Percentiles rank a stretch among this genome's conserved stretches.
These are phyloP conservation scores for Phytopythium helicoides DNA, from an alignment of 352 stramenopile genomes.

Conservation along the genomic window DNA sequence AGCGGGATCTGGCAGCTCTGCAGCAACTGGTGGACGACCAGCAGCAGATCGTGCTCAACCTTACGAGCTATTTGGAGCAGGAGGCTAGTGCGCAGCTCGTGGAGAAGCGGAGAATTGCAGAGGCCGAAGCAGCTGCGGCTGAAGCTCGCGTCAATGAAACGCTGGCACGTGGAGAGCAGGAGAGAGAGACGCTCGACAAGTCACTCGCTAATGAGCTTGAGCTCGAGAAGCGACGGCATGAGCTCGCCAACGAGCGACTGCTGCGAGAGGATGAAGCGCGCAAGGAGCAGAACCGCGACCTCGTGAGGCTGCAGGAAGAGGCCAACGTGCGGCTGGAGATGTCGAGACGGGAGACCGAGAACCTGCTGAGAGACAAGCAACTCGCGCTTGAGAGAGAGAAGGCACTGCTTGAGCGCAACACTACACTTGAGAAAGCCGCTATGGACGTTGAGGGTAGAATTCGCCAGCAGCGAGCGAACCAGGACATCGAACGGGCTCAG, in stretches of 20 bases:
- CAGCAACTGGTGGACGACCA: conserved; percentile 20
- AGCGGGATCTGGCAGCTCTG: conserved; percentile 27
- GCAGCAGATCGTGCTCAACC: conserved; percentile 29
- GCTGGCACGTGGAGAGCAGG: conserved; percentile 38
- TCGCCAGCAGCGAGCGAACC: conserved; percentile 62
- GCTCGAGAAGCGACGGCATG: conserved; percentile 46
- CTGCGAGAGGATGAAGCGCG: conserved; percentile 39
- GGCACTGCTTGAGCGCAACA: conserved; percentile 56
- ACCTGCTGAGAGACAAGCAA: conserved; percentile 58
- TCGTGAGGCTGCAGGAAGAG: conserved; percentile 60
- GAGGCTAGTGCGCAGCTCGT: conserved; percentile 64
- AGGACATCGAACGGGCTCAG: conserved; percentile 72
- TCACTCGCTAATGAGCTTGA: conserved; percentile 48
- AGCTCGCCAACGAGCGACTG: conserved; percentile 46
- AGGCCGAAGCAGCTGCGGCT: conserved; percentile 26
- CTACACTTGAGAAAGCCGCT: conserved; percentile 51
- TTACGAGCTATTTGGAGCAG: conserved; percentile 55
- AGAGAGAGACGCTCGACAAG: conserved; percentile 43
- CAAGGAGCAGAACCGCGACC: conserved; percentile 48
- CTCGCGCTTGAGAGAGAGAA: conserved; percentile 42
- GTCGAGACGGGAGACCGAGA: conserved; percentile 53
- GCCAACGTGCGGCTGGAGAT: conserved; percentile 56
- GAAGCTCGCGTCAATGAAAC: conserved; percentile 48
- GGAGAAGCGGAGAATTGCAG: conserved; percentile 55
- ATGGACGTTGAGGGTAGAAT: conserved; percentile 70